Conservation (phyloP, 306 rosid species). For the Castanopsis chinensis region DNA sequence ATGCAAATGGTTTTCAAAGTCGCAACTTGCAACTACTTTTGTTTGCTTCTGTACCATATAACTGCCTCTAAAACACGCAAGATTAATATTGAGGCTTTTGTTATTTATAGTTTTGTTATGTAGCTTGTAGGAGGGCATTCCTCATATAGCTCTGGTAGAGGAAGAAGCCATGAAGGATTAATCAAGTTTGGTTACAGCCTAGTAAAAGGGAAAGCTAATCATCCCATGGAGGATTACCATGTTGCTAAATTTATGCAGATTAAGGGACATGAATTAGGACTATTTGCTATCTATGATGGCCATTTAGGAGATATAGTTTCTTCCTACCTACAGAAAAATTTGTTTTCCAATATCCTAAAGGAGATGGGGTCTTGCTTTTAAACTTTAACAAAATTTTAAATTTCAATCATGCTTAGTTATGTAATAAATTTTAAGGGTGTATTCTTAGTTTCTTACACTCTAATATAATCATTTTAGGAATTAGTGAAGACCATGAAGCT, state of each 20-base stretch:
- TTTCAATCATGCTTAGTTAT: conserved; percentile 12
- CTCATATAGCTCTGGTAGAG: conserved; percentile 75
- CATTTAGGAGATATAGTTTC: no score
- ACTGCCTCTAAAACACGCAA: background rate
- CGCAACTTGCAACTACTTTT: conserved; percentile 5
- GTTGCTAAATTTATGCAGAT: conserved; percentile 35
- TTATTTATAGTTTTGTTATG: background rate
- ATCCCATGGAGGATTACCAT: conserved; percentile 98
- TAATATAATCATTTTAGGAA: no score
- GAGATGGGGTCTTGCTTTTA: background rate
- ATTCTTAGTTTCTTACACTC: no score
- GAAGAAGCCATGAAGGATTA: conserved; percentile 61
- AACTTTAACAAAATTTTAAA: conserved; percentile 3
- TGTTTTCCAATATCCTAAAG: no score
- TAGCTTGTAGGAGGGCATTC: conserved; percentile 60
- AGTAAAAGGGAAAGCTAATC: conserved; percentile 84
- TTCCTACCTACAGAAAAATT: no score
- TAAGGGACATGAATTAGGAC: no score
- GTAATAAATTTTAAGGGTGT: background rate
- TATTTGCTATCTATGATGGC: no score
- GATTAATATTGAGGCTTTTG: background rate
- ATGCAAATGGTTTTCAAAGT: background rate
- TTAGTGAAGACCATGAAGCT: no score
- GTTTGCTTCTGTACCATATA: conserved; percentile 8
- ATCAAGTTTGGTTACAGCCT: conserved; percentile 81